phyloP scores from a whole-genome alignment of 345 rosid species.

The Raphanus sativus region DNA sequence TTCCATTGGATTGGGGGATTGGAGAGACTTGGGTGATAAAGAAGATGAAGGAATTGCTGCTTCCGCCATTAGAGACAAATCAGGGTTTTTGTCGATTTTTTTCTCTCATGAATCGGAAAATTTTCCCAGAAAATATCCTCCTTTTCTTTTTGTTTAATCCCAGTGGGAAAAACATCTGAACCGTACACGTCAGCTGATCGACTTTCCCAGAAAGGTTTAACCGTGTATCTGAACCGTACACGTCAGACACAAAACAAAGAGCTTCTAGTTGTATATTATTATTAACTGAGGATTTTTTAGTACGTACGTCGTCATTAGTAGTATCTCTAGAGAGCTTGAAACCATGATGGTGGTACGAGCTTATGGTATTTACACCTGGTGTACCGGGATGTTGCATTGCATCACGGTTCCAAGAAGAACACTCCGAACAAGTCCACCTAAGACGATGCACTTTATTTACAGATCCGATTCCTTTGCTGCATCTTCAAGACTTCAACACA shows the following conservation, averaged over 20 bases:
- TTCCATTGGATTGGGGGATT: constrained; percentile 48
- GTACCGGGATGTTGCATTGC: too few relatives aligned
- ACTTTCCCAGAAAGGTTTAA: background rate
- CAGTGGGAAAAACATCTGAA: constrained; percentile 11
- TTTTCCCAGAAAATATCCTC: constrained; percentile 1
- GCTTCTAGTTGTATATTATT: background rate
- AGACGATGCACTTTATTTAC: too few relatives aligned
- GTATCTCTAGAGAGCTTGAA: background rate
- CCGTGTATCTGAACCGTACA: background rate
- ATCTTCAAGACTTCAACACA: background rate
- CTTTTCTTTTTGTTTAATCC: background rate
- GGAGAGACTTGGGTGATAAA: constrained; percentile 40
- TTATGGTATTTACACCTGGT: too few relatives aligned
- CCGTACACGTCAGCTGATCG: constrained; percentile 33
- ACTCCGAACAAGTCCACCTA: too few relatives aligned
- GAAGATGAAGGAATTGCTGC: constrained; percentile 41
- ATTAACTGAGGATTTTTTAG: background rate
- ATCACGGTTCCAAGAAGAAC: too few relatives aligned
- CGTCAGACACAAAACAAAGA: background rate
- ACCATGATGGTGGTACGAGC: background rate
- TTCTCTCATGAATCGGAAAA: constrained; percentile 5
- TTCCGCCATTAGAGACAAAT: constrained; percentile 45
- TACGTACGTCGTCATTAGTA: background rate
- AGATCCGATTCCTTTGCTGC: too few relatives aligned
- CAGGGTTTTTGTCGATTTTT: constrained; percentile 16